phyloP scores from a whole-genome alignment of 345 rosid species.

The Gossypium bickii region DNA sequence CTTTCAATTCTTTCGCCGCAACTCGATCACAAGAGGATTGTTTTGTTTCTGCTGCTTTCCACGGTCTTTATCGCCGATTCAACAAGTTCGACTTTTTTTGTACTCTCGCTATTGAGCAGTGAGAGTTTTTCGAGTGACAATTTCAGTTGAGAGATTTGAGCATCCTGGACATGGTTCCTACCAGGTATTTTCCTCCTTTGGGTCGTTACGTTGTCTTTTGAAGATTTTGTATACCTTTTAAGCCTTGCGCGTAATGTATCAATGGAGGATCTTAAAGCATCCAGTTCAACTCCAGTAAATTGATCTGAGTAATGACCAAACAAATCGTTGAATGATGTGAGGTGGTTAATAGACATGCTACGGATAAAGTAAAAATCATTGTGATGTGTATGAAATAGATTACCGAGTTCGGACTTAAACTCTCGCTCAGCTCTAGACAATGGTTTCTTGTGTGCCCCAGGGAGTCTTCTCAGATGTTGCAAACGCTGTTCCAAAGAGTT shows the following conservation, averaged over 20 bases:
- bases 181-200: conserved; percentile 38
- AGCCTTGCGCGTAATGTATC: conserved; percentile 64
- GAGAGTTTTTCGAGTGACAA: conserved; percentile 64
- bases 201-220: conserved; percentile 27
- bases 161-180: conserved; percentile 40
- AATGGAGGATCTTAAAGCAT: conserved; percentile 63
- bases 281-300: conserved; percentile 61
- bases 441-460: conserved; percentile 77
- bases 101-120: conserved; percentile 60
- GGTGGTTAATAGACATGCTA: neutral
- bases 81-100: conserved; percentile 57
- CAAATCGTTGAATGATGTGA: neutral
- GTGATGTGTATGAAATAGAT: conserved; percentile 16
- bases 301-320: conserved; percentile 46
- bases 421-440: conserved; percentile 78
- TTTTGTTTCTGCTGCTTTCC: conserved; percentile 33
- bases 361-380: neutral
- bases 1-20: too few species aligned
- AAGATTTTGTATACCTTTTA: conserved; percentile 42
- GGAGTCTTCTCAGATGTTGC: conserved; percentile 61
- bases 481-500: conserved; percentile 56
- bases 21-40: neutral
- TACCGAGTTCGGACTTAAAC: conserved; percentile 84
- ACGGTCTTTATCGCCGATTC: conserved; percentile 55
- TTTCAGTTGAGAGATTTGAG: conserved; percentile 61